Conservation (phyloP, 257 asterid genomes). For the Thymus mandschuricus region DNA sequence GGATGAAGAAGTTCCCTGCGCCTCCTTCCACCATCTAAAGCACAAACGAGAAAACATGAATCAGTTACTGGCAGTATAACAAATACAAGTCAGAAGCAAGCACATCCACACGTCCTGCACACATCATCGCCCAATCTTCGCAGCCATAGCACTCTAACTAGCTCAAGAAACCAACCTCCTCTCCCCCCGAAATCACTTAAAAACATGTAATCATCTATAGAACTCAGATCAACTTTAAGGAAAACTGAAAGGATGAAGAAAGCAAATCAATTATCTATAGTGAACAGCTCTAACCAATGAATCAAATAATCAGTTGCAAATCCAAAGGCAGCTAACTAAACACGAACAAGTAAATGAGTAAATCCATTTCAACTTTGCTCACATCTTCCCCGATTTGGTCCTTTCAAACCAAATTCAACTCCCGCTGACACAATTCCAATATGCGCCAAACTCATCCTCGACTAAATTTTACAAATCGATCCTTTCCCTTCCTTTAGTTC, state of each 20-base stretch:
- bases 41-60: constrained; percentile 28
- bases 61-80: constrained; percentile 5
- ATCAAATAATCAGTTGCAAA: constrained; percentile 26
- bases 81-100: constrained; percentile 14
- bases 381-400: constrained; percentile 28
- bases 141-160: constrained; percentile 25
- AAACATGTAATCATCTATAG: neutral
- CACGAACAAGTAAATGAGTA: constrained; percentile 30
- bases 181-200: constrained; percentile 8
- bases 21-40: constrained; percentile 98
- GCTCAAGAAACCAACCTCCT: constrained; percentile 20
- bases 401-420: constrained; percentile 7
- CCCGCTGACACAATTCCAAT: constrained; percentile 29
- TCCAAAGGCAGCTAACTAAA: constrained; percentile 26
- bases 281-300: constrained; percentile 12
- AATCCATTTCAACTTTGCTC: constrained; percentile 33
- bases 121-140: constrained; percentile 14
- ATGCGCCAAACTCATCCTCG: constrained; percentile 29
- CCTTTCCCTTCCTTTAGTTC: neutral
- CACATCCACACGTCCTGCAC: constrained; percentile 8
- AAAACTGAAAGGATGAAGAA: neutral
- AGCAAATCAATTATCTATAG: constrained; percentile 13
- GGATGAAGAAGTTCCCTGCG: constrained; percentile 60
- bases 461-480: constrained; percentile 9
- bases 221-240: constrained; percentile 20